A percentile compares a stretch with the other conserved stretches of the same genome.
Conservation (phyloP, 1,284 basidiomycete species). For the Tetrapyrgos nigripes region DNA sequence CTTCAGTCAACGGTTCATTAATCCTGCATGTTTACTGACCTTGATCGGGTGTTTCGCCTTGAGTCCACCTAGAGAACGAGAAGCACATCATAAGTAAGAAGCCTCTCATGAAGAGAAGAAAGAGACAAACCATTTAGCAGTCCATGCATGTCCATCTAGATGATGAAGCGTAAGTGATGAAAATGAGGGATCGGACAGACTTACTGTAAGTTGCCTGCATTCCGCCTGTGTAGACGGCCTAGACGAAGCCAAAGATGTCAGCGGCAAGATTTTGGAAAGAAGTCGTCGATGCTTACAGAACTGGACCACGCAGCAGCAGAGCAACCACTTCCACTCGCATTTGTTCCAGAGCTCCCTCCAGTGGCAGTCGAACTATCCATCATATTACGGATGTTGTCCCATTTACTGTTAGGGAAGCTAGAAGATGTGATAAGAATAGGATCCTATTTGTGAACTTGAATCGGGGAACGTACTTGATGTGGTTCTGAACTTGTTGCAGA, state of each 20-base stretch:
- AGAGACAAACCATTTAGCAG: conserved; percentile 49
- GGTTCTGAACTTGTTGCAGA: conserved; percentile 73
- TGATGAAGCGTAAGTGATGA: conserved; percentile 1
- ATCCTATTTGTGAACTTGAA: background rate
- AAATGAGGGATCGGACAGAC: conserved; percentile 15
- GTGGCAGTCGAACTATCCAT: conserved; percentile 47
- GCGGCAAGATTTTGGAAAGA: background rate
- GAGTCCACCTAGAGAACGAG: conserved; percentile 69
- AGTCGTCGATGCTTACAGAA: conserved; percentile 30
- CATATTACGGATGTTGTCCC: conserved; percentile 71
- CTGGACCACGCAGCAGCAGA: conserved; percentile 57
- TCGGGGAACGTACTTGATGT: conserved; percentile 53
- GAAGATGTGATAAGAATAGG: background rate
- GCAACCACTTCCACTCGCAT: conserved; percentile 38
- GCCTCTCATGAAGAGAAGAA: no score
- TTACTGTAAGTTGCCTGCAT: conserved; percentile 55
- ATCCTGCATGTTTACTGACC: background rate
- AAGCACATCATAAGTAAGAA: conserved; percentile 33
- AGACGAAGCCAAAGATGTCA: conserved; percentile 1
- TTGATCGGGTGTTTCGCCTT: conserved; percentile 58
- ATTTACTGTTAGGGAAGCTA: conserved; percentile 60
- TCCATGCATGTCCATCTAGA: conserved; percentile 50
- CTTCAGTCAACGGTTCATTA: background rate
- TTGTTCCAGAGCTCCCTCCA: conserved; percentile 19
- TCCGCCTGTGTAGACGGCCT: conserved; percentile 57